Conservation (phyloP, 345 rosid species). For the Gossypium arboreum region DNA sequence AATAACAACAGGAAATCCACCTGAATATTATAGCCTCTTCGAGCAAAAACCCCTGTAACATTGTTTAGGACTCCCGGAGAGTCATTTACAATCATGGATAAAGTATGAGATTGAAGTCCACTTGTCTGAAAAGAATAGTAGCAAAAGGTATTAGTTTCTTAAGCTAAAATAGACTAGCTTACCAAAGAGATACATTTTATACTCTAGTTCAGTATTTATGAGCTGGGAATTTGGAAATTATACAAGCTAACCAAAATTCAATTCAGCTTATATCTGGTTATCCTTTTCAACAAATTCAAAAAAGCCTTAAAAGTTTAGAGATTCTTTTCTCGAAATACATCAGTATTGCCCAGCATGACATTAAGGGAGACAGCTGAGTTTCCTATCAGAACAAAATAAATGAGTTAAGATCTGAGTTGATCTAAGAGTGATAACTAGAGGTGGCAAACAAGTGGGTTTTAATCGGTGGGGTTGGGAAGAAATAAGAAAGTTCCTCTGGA, state of each 20-base stretch:
- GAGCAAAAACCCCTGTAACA: conserved; percentile 65
- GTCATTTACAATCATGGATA: conserved; percentile 61
- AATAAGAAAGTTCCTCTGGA: background rate
- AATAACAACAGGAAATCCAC: conserved; percentile 18
- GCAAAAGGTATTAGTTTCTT: background rate
- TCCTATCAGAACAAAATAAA: background rate
- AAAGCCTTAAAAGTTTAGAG: background rate
- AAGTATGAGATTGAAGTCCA: conserved; percentile 62
- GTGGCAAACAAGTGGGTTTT: no score
- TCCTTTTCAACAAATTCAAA: background rate
- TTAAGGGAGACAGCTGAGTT: background rate
- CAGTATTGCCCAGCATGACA: background rate
- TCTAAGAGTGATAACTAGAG: no score
- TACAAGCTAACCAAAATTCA: background rate
- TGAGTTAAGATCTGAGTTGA: background rate
- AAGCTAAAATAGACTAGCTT: background rate
- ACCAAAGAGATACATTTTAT: background rate
- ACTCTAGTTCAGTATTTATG: background rate
- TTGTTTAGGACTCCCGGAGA: conserved; percentile 64
- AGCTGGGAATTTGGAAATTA: background rate
- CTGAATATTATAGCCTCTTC: conserved; percentile 77
- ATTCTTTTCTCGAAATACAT: background rate
- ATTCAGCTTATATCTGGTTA: background rate
- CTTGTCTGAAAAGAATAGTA: conserved; percentile 39
- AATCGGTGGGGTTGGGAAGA: background rate